These are phyloP conservation scores for Pinus tabuliformis DNA, from an alignment of 75 land plant species.

Conservation along the genomic window DNA sequence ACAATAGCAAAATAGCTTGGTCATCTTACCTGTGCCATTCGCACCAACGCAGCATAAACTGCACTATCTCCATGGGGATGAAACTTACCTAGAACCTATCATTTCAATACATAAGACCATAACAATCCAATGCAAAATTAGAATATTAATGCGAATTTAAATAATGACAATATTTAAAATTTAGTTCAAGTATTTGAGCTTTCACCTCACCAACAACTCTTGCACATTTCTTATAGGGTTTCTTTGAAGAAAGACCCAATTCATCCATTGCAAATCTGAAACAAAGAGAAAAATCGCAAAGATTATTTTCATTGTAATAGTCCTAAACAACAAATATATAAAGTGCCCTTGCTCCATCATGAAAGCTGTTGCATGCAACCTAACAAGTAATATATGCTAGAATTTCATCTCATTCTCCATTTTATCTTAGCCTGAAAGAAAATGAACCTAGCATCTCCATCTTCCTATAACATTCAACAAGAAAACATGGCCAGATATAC, in stretches of 20 bases:
- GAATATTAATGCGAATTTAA: not conserved
- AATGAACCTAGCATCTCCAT: not conserved
- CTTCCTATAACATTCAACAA: not conserved
- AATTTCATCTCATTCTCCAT: too few relatives aligned
- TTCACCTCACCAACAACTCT: conserved; percentile 99
- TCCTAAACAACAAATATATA: not conserved
- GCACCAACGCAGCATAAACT: conserved; percentile 92
- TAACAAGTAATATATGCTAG: not conserved
- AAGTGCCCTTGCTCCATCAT: not conserved
- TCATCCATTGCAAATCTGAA: conserved; percentile 97
- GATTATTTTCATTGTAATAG: not conserved
- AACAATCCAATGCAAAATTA: not conserved
- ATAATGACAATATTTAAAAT: not conserved
- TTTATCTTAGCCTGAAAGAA: too few relatives aligned
- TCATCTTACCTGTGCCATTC: conserved; percentile 91
- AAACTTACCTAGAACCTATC: conserved; percentile 92
- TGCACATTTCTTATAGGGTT: conserved; percentile 94
- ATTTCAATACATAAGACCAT: not conserved
- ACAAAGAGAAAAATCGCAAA: not conserved
- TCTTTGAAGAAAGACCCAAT: conserved; percentile 84
- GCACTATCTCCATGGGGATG: conserved; percentile 99
- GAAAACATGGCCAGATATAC: not conserved
- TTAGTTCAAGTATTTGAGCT: not conserved
- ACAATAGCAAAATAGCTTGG: not conserved
- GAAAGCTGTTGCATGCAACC: not conserved